Conservation (phyloP, 345 rosid genomes). For the Mallotus nudiflorus region DNA sequence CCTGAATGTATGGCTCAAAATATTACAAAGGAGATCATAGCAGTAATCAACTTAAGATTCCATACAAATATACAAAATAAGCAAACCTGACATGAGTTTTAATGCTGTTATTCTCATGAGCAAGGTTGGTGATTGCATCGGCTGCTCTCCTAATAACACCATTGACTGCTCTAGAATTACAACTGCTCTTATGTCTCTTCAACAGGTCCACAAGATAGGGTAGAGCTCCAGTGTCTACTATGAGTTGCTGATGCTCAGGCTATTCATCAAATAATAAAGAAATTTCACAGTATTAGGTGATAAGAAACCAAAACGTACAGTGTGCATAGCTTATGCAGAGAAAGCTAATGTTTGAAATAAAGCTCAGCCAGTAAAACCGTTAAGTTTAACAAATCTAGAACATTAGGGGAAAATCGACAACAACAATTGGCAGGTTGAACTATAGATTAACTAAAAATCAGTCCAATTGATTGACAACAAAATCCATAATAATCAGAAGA, state of each 20-base stretch:
- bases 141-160: conserved; percentile 70
- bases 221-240: conserved; percentile 74
- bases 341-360: background rate
- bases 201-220: conserved; percentile 52
- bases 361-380: background rate
- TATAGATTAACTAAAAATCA: background rate
- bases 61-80: background rate
- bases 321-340: background rate
- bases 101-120: conserved; percentile 68
- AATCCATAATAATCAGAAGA: too few relatives aligned
- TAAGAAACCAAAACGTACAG: background rate
- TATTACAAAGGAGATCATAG: conserved; percentile 12
- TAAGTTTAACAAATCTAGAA: too few relatives aligned
- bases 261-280: conserved; percentile 24
- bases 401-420: background rate
- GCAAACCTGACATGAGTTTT: conserved; percentile 63
- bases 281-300: background rate
- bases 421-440: too few relatives aligned
- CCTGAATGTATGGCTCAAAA: conserved; percentile 33
- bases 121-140: conserved; percentile 67
- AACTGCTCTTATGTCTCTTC: conserved; percentile 38
- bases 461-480: background rate
- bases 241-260: conserved; percentile 71
- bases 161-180: conserved; percentile 27
- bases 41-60: background rate